Percentiles rank a stretch among this genome's conserved stretches.
Conservation (phyloP, 2,329 filamentous ascomycete species). For the Pseudopyricularia javanii region DNA sequence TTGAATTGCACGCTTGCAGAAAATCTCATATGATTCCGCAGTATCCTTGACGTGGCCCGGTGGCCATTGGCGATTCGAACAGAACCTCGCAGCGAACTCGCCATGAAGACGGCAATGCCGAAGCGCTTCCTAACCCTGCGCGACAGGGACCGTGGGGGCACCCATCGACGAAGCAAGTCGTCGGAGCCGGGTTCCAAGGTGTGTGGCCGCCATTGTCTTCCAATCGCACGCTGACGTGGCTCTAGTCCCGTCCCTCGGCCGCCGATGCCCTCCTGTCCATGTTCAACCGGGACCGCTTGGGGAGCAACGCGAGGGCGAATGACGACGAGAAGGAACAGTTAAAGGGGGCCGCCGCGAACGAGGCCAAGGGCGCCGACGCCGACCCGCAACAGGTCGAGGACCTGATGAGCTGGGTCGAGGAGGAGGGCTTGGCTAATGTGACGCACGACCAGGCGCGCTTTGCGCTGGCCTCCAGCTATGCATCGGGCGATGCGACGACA, state of each 20-base stretch:
- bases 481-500: slow-evolving; percentile 58
- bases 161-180: slow-evolving; percentile 41
- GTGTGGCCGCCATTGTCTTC: slow-evolving; percentile 2
- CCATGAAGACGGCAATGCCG: slow-evolving; percentile 38
- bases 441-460: slow-evolving; percentile 44
- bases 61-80: neutral
- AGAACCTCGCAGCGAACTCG: neutral
- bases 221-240: neutral
- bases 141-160: slow-evolving; percentile 40
- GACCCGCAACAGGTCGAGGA: slow-evolving; percentile 23
- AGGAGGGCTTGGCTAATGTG: slow-evolving; percentile 31
- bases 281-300: neutral
- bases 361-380: neutral
- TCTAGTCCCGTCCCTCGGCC: neutral
- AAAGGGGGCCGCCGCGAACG: neutral
- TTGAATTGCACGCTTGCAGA: neutral
- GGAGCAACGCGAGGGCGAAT: neutral
- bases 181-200: slow-evolving; percentile 42
- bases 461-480: slow-evolving; percentile 48
- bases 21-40: neutral
- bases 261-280: neutral
- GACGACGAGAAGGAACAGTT: neutral
- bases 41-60: neutral
- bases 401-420: slow-evolving; percentile 25
- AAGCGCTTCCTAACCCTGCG: slow-evolving; percentile 60